phyloP scores from a whole-genome alignment of 2,329 filamentous ascomycete genomes.

The Ophiostoma populinum region DNA sequence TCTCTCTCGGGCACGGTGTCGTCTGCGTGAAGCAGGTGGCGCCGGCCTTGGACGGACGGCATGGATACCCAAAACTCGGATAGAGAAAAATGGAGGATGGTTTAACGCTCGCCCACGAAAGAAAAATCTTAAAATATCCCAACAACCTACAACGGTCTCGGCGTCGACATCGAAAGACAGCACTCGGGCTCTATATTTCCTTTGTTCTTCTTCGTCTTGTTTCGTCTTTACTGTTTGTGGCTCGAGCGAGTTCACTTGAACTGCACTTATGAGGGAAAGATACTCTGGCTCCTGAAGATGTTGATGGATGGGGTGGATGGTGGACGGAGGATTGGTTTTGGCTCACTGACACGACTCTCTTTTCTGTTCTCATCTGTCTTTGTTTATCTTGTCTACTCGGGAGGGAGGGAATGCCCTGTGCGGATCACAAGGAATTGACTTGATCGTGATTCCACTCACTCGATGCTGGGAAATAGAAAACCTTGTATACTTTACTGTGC shows the following conservation, averaged over 20 bases:
- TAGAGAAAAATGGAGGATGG: slow-evolving; percentile 5
- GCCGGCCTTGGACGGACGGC: not conserved
- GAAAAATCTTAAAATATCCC: slow-evolving; percentile 3
- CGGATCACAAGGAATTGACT: slow-evolving; percentile 66
- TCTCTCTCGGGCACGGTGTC: not conserved
- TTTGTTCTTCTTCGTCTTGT: slow-evolving; percentile 5
- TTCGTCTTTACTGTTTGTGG: slow-evolving; percentile 3
- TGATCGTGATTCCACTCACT: slow-evolving; percentile 58
- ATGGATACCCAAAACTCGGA: slow-evolving; percentile 1
- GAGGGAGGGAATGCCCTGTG: slow-evolving; percentile 96
- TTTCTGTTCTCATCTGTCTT: slow-evolving; percentile 2
- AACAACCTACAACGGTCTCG: too few relatives aligned
- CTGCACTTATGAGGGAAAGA: slow-evolving; percentile 99
- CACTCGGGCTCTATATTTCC: not conserved
- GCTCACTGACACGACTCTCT: too few relatives aligned
- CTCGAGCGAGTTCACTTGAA: slow-evolving; percentile 31
- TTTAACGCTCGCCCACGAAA: slow-evolving; percentile 6
- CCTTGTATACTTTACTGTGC: too few relatives aligned
- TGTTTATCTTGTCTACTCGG: slow-evolving; percentile 12
- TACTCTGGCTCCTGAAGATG: slow-evolving; percentile 40
- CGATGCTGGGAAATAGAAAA: not conserved
- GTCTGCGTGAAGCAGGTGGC: not conserved
- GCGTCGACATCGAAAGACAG: slow-evolving; percentile 4
- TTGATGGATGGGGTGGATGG: not conserved
- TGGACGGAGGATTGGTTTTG: too few relatives aligned